phyloP scores from a whole-genome alignment of 768 basidiomycete genomes.

The Cystoderma amianthinum region DNA sequence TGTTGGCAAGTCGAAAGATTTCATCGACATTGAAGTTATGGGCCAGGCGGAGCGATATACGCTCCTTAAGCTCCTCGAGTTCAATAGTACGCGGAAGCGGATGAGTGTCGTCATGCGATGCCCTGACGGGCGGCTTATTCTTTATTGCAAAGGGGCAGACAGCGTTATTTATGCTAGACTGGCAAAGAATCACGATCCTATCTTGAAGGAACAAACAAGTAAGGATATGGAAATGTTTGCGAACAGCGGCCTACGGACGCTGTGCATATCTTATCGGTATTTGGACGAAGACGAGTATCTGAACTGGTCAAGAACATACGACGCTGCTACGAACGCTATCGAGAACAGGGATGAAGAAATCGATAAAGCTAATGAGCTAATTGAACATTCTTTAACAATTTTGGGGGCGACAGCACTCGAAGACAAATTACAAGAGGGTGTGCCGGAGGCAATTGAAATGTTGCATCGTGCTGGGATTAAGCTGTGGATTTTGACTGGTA shows the following conservation, averaged over 20 bases:
- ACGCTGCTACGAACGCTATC: conserved; percentile 71
- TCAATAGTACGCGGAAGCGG: conserved; percentile 89
- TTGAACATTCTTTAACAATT: conserved; percentile 80
- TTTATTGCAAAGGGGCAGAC: conserved; percentile 98
- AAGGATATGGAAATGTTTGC: conserved; percentile 93
- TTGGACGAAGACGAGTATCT: conserved; percentile 81
- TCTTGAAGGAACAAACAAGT: conserved; percentile 68
- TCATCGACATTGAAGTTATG: conserved; percentile 86
- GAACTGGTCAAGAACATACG: conserved; percentile 73
- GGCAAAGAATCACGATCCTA: conserved; percentile 64
- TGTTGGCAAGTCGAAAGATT: conserved; percentile 64
- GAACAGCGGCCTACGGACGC: conserved; percentile 84
- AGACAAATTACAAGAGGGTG: conserved; percentile 95
- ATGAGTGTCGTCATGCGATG: conserved; percentile 91
- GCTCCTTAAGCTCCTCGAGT: conserved; percentile 79
- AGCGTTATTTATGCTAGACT: conserved; percentile 89
- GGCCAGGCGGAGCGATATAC: conserved; percentile 81
- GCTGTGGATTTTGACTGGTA: conserved; percentile 94
- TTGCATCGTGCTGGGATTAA: conserved; percentile 94
- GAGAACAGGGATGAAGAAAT: conserved; percentile 87
- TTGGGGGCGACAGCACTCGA: conserved; percentile 95
- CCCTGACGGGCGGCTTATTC: conserved; percentile 73
- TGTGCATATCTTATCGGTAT: conserved; percentile 81
- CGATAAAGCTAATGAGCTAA: conserved; percentile 76
- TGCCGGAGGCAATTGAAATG: conserved; percentile 91